Base-by-base conservation (phyloP, 495 filamentous ascomycete genomes). In the Chaetomium fimeti region DNA sequence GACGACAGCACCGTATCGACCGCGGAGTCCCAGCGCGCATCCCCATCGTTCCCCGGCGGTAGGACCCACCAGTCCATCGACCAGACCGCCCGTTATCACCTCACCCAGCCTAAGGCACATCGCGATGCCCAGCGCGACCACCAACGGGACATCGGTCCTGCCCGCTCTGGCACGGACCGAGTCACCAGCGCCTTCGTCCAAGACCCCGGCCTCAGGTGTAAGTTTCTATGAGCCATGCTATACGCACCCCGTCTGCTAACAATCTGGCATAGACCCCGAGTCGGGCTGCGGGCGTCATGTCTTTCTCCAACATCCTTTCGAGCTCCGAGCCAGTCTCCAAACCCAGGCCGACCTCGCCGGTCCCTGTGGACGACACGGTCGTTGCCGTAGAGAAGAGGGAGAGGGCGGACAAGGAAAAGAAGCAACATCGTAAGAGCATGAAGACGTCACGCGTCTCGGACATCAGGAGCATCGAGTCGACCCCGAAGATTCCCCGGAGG, bases 281-380 rank as follows among this genome's bases (percentile, higher is more conserved):
- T 60, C 85, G 89, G 66, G 84, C 88, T 57, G 85, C 87, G 22
- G 88, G 93, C 75, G 89, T 92, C 16, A 96, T 96, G 92, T 91
- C 91, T 3, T 91, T 96, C 68, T 91, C 91, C 38, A 94, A 89
- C 72, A 95, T 96, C 61, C 84, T 96, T 42, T 92, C 91, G 2
- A 88, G 83, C 63, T 84, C 89, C 71, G 90, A 91, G 51, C 82
- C 85, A 29, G 73, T 80, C 40, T 68, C 81, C 6, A 81, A 83
- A 65, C 80, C 83, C 2, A 75, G 72, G 68, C 78, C 77, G 22
- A 72, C 59, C 57, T 79, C 69, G 53, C 78, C 74, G 15, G 63
- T 73, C 66, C 51, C 72, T 73, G 48, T 58, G 29, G 67, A 65
- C 76, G 53, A 71, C 67, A 47, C 68, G 60, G 45, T 67, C 63